Conservation (phyloP, 805 yeast genomes). For the Metschnikowia amazonensis region DNA sequence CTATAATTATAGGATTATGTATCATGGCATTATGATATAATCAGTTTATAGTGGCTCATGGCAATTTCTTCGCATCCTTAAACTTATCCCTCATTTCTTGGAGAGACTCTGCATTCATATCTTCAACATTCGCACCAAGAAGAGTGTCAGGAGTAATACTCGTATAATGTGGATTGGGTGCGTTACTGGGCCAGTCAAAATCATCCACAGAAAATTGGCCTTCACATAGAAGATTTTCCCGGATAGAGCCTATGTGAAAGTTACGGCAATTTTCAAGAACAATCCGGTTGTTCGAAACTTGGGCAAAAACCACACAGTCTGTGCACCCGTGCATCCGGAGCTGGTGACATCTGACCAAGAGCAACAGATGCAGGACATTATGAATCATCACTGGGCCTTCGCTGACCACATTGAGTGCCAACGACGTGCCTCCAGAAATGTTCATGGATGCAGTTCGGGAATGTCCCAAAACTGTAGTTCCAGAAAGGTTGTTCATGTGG, state of each 20-base stretch:
- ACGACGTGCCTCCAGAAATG: slow-evolving; percentile 22
- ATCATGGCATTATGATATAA: no score
- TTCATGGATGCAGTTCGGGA: slow-evolving; percentile 6
- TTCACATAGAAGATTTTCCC: neutral
- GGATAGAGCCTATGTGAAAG: slow-evolving; percentile 7
- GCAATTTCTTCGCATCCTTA: no score
- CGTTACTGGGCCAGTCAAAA: slow-evolving; percentile 15
- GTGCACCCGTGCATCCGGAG: slow-evolving; percentile 16
- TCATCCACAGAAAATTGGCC: slow-evolving; percentile 13
- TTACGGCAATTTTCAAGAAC: slow-evolving; percentile 29
- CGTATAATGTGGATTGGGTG: slow-evolving; percentile 7
- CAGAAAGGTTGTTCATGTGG: slow-evolving; percentile 9
- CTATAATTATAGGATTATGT: no score
- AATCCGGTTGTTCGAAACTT: slow-evolving; percentile 22
- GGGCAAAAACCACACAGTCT: slow-evolving; percentile 16
- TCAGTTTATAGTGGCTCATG: no score
- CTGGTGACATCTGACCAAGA: slow-evolving; percentile 17
- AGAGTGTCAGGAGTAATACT: neutral
- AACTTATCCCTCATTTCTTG: neutral
- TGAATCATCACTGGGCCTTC: slow-evolving; percentile 32
- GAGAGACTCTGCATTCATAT: neutral
- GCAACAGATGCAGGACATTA: slow-evolving; percentile 8
- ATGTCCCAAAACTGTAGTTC: slow-evolving; percentile 3
- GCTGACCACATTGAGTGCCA: slow-evolving; percentile 20
- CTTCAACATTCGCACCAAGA: neutral